phyloP scores from a whole-genome alignment of 2,329 filamentous ascomycete species.

The Pseudocercospora crystallina region DNA sequence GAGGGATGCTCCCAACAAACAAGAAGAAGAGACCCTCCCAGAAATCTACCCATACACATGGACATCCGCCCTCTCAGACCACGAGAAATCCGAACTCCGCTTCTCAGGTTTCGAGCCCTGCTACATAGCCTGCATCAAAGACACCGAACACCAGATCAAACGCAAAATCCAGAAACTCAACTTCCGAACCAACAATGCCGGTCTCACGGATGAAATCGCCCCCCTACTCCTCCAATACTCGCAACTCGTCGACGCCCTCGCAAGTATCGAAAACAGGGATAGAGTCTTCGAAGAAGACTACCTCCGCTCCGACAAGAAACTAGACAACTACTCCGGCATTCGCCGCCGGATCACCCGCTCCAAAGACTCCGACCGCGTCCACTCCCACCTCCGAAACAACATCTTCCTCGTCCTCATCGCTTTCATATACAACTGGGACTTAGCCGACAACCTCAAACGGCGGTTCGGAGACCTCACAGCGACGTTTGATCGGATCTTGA shows the following conservation, averaged over 20 bases:
- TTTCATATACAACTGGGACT: constrained; percentile 13
- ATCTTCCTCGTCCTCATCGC: constrained; percentile 10
- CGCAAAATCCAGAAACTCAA: neutral
- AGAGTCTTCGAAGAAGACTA: constrained; percentile 15
- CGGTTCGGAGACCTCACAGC: constrained; percentile 11
- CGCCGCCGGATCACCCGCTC: constrained; percentile 1
- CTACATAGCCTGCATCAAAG: constrained; percentile 15
- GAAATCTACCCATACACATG: constrained; percentile 3
- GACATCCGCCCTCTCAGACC: neutral
- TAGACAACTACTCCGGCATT: constrained; percentile 4
- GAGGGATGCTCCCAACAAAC: neutral
- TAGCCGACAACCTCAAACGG: constrained; percentile 9
- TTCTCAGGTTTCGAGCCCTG: constrained; percentile 12
- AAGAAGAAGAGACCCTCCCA: neutral
- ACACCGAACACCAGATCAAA: constrained; percentile 10
- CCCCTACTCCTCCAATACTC: constrained; percentile 11
- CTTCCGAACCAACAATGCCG: neutral
- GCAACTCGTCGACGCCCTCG: constrained; percentile 6
- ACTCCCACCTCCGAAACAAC: constrained; percentile 10
- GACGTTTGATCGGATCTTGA: constrained; percentile 8
- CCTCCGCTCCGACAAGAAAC: neutral
- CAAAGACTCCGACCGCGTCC: constrained; percentile 8
- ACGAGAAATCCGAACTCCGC: constrained; percentile 8
- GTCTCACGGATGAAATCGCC: neutral
- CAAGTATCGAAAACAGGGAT: constrained; percentile 5